Conservation (phyloP, 2,329 filamentous ascomycete species). For the Epichloe typhina region DNA sequence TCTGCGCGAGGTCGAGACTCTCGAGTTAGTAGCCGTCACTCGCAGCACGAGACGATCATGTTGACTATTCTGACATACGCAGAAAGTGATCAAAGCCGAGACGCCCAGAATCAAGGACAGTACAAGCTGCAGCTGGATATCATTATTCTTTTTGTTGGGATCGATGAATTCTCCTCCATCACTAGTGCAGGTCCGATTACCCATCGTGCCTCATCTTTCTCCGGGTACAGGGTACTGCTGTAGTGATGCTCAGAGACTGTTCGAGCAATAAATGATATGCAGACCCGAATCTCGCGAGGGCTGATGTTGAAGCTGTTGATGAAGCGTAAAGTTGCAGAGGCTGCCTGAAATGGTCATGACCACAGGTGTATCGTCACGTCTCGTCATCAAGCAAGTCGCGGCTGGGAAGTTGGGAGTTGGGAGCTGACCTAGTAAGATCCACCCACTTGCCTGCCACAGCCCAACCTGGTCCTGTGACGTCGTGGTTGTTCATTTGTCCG, state of each 20-base stretch:
- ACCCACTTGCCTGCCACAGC: background rate
- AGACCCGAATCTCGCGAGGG: background rate
- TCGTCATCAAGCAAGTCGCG: background rate
- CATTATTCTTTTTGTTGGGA: conserved; percentile 20
- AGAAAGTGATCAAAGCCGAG: conserved; percentile 63
- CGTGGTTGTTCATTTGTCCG: background rate
- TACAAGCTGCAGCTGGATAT: conserved; percentile 52
- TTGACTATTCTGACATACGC: conserved; percentile 35
- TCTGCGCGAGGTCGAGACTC: conserved; percentile 28
- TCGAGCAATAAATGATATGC: background rate
- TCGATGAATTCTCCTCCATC: conserved; percentile 11
- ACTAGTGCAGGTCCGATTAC: background rate
- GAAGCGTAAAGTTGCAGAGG: background rate
- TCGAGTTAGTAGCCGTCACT: background rate
- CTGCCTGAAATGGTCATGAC: background rate
- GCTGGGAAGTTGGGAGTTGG: background rate
- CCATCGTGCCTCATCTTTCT: conserved; percentile 5
- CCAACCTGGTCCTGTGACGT: conserved; percentile 1
- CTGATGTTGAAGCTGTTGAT: background rate
- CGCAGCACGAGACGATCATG: background rate
- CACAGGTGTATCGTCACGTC: background rate
- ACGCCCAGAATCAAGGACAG: conserved; percentile 56
- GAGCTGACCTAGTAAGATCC: too few relatives aligned
- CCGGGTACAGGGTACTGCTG: background rate
- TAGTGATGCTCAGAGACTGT: background rate